Base-by-base conservation (phyloP, 495 filamentous ascomycete species). In the Xylaria acuta region DNA sequence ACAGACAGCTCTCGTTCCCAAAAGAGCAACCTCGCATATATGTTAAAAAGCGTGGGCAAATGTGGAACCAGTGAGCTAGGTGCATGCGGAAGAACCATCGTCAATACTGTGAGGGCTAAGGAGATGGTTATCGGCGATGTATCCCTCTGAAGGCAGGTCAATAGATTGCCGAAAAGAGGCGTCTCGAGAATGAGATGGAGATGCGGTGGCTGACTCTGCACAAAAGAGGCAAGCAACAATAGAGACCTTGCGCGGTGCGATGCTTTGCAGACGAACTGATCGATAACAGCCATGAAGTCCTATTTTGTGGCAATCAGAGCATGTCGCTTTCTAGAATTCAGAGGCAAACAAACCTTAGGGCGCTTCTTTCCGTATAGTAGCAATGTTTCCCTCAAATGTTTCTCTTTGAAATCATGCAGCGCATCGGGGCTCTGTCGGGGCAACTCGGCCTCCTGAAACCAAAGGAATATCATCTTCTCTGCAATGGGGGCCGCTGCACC, bases 71-170 rank as follows among this genome's bases (percentile, higher is more conserved):
- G 77, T 9, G 90, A 88, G 78, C 86, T 90, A 1, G 91, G 91
- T 72, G 93, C 90, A 77, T 92, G 91, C 16, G 92, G 92, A 65
- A 94, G 81, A 58, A 94, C 88, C 92, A 94, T 93, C 72, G 90
- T 89, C 71, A 94, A 75, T 6, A 87, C 83, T 12, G 90, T 89
- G 65, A 94, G 79, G 11, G 92, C 90, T 40, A 92, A 79, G 18
- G 89, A 89, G 14, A 94, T 84, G 11, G 90, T 88, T 14, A 88
- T 88, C 0, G 91, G 90, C 1, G 90, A 92, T 18, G 91, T 92
- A 75, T 94, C 92, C 58, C 88, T 86, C 75, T 92, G 89, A 6
- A 94, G 82, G 67, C 90, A 93, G 76, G 87, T 87, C 43, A 93
- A 83, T 7, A 94, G 83, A 76, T 90, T 88, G 60, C 85, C 84